These are phyloP conservation scores for Curvularia verruculosa DNA, from an alignment of 2,329 filamentous ascomycete species.

Conservation along the genomic window DNA sequence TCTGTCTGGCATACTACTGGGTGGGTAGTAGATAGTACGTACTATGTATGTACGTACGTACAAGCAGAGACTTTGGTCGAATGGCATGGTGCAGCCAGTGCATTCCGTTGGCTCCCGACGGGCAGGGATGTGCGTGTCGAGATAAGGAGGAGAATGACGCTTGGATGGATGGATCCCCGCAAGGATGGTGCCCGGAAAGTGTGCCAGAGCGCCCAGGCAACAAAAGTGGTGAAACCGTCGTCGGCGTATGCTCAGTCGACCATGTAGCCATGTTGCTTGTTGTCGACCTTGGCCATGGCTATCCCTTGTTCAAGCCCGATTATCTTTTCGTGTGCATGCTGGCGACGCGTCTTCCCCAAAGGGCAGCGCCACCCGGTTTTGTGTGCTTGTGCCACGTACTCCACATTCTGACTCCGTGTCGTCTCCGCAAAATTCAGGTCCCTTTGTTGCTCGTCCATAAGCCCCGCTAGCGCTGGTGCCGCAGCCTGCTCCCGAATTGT, in stretches of 20 bases:
- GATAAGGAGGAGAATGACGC: conserved; percentile 19
- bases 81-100: conserved; percentile 7
- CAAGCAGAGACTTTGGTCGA: neutral
- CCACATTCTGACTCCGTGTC: conserved; percentile 10
- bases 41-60: no score
- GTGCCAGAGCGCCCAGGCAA: conserved; percentile 11
- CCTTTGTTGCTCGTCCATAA: conserved; percentile 9
- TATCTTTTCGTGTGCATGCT: neutral
- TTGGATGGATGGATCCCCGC: conserved; percentile 24
- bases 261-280: no score
- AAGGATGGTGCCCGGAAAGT: conserved; percentile 9
- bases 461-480: conserved; percentile 14
- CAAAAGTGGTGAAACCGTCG: neutral
- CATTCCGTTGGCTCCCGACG: conserved; percentile 11
- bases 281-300: neutral
- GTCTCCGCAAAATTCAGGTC: conserved; percentile 16
- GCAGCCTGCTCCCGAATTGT: conserved; percentile 8
- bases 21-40: no score
- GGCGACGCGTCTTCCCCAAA: conserved; percentile 17
- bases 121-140: conserved; percentile 12
- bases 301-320: no score
- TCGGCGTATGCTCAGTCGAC: no score
- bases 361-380: conserved; percentile 5
- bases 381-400: conserved; percentile 14
- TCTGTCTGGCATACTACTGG: neutral